Evolutionary conservation across 495 filamentous ascomycete species (phyloP), one percentile per base, ranked within the genome.

Genomic region (Aspergillus heteromorphus): DNA sequence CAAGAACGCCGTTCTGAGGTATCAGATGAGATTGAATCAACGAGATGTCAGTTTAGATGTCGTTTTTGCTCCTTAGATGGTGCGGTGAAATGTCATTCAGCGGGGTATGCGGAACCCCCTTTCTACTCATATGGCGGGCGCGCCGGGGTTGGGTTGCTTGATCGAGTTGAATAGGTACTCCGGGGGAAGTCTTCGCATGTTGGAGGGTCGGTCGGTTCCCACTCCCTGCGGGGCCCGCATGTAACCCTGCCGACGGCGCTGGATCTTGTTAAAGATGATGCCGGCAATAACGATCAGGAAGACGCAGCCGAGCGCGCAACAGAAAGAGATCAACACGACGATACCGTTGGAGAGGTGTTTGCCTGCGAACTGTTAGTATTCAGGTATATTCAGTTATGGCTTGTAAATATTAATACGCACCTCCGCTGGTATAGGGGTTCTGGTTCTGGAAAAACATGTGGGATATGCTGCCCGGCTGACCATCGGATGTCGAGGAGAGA

Each of bases 251-350:
- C 85, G 80, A 70, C 82, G 84, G 61, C 91, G 86, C 62, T 93
- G 87, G 41, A 89, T 79, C 51, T 91, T 86, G 66, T 96, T 92
- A 27, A 90, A 75, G 51, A 95, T 73, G 51, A 97, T 79, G 53
- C 93, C 93, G 25, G 83, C 80, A 19, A 89, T 81, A 51, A 99
- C 91, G 45, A 99, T 83, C 40, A 96, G 75, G 70, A 97, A 88
- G 64, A 92, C 89, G 55, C 92, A 81, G 45, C 79, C 91, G 7
- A 97, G 82, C 0, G 93, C 85, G 56, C 93, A 89, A 43, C 87
- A 95, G 51, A 99, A 86, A n/a, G 84, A 87, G 43, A 99, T 92
- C 27, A 99, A 79, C 14, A 97, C 88, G 27, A 97, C 80, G 57
- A 95, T 92, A 31, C 89, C 95, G 54, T 88, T 78, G 9, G 90